Conservation (phyloP, 495 filamentous ascomycete genomes). For the Trichoderma orchidacearum region DNA sequence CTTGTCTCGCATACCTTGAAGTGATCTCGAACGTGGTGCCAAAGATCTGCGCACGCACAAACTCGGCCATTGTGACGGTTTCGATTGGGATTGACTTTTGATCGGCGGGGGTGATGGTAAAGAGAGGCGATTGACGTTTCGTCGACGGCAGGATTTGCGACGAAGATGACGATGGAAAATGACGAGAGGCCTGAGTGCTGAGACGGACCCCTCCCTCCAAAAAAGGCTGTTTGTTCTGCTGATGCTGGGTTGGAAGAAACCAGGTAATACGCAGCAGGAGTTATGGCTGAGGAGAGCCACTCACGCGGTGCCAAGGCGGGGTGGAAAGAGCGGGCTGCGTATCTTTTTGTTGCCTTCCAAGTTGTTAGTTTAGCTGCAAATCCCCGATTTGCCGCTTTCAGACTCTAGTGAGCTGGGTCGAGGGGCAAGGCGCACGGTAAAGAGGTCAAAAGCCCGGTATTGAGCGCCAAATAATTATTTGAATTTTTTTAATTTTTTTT, state of each 20-base stretch:
- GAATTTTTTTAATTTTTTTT: no score
- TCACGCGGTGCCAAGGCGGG: neutral
- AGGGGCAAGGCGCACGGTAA: no score
- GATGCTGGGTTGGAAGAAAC: neutral
- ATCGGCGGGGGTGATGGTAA: neutral
- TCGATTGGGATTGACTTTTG: constrained; percentile 2
- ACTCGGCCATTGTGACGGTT: constrained; percentile 72
- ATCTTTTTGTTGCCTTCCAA: no score
- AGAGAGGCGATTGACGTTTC: no score
- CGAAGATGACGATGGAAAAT: neutral
- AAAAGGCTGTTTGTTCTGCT: constrained; percentile 5
- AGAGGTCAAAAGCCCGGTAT: no score
- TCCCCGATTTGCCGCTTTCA: no score
- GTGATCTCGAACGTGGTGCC: constrained; percentile 99
- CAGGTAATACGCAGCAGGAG: neutral
- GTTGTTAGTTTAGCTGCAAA: neutral
- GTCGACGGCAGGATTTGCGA: neutral
- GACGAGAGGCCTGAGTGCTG: constrained; percentile 3
- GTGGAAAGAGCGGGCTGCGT: neutral
- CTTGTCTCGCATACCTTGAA: constrained; percentile 57
- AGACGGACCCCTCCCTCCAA: neutral
- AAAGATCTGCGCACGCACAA: constrained; percentile 97
- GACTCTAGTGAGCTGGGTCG: no score
- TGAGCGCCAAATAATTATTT: no score
- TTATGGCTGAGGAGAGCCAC: neutral